Conservation (phyloP, 306 rosid species). For the Quercus dentata region DNA sequence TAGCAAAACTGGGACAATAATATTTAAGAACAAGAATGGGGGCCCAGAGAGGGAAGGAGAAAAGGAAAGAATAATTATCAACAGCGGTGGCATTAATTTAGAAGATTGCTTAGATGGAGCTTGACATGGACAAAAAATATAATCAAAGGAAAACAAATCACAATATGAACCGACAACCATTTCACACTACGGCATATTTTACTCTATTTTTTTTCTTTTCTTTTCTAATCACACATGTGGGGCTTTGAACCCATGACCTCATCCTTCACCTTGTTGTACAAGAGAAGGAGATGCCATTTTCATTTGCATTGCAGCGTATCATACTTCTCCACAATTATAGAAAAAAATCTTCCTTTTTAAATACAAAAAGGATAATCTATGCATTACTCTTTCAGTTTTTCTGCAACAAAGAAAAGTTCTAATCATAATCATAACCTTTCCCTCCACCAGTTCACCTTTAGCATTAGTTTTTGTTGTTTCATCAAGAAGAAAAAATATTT, state of each 20-base stretch:
- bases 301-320: no score
- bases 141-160: not conserved
- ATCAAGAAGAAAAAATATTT: not conserved
- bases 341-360: not conserved
- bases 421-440: not conserved
- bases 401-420: not conserved
- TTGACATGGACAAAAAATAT: not conserved
- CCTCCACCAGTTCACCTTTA: not conserved
- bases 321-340: not conserved
- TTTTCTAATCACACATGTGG: no score
- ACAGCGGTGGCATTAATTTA: not conserved
- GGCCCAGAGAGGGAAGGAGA: no score
- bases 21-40: not conserved
- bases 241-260: not conserved
- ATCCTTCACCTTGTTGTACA: no score
- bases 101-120: not conserved
- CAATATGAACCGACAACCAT: no score
- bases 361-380: not conserved
- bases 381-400: not conserved
- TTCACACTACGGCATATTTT: not conserved
- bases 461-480: not conserved
- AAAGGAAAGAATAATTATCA: not conserved
- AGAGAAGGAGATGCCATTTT: no score
- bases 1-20: not conserved
- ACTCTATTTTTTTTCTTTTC: no score